Base-by-base conservation (phyloP, 331 rosid species). In the Quercus tomentella region DNA sequence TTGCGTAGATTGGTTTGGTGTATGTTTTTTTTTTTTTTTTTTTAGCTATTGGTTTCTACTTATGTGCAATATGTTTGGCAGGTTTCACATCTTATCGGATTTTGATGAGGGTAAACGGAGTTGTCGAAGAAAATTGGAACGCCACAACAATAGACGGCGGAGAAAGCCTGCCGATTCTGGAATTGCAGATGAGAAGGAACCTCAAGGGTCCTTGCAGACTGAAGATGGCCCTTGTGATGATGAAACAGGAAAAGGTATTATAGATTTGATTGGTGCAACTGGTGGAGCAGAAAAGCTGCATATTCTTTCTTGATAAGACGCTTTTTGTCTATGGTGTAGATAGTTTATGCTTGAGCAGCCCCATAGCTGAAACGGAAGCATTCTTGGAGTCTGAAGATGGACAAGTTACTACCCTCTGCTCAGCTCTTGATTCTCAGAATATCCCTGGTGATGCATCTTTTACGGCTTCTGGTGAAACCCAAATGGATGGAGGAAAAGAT, bases 31-130 rank as follows among this genome's bases (percentile, higher is more conserved):
- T 8, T 35, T 33, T 5, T 30, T 33, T 35, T 37, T 2, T 37
- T 7, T 7, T 37, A 8, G 25, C 49, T 57, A 58, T 20, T 77
- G 70, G 7, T 2, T 18, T 20, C 6, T 66, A 18, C 61, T 74
- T 9, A 54, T 55, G 67, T n/a, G 74, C 56, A 75, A 15, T 76
- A 78, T 80, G 81, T 76, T 60, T 79, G 67, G 55, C 88, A 93
- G 99, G 94, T 96, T 96, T 86, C 99, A 96, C 58, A 54, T 90
- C 60, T 80, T 93, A 61, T 22, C 92, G 61, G 98, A 96, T 86
- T 96, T 96, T 82, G 99, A 96, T 41, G 97, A 96, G 86, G 99
- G 98, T 15, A 96, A 93, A 72, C 93, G 99, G 10, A 93, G 99
- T 67, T 96, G 99, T 77, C 88, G 99, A 80, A 89, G 97, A 72